Evolutionary conservation across 225 moss, liverwort and hornwort species (phyloP).

Genomic region (Bryoerythrophyllum caledonicum): DNA sequence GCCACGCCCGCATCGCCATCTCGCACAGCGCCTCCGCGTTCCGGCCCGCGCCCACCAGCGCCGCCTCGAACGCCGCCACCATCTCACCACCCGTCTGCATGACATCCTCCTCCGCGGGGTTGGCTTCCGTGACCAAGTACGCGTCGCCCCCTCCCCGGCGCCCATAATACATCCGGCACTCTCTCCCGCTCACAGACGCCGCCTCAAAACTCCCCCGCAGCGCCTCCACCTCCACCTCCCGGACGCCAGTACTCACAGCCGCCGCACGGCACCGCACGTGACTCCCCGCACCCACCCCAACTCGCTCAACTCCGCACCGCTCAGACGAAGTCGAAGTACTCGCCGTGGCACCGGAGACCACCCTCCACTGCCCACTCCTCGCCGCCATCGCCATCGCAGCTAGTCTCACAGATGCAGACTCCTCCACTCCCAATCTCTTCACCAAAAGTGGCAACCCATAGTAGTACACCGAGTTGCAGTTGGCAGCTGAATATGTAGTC

Average conservation of each 20-base stretch:
- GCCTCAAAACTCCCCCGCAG: no score
- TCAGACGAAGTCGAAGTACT: background rate
- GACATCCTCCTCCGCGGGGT: background rate
- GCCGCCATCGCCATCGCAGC: constrained; percentile 19
- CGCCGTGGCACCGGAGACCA: background rate
- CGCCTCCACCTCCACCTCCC: background rate
- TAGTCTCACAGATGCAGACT: background rate
- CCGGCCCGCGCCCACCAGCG: constrained; percentile 1
- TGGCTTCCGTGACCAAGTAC: background rate
- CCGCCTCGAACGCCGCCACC: constrained; percentile 7
- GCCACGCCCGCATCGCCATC: constrained; percentile 27
- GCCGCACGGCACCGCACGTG: no score
- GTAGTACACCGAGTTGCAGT: no score
- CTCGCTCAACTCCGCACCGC: background rate
- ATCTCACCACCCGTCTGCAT: background rate
- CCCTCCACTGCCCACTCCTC: background rate
- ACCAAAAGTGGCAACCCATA: background rate
- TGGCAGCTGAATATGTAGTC: background rate
- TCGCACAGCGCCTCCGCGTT: constrained; percentile 18
- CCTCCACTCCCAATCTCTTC: background rate
- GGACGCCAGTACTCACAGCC: no score
- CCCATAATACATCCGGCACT: constrained; percentile 9
- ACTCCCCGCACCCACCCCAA: background rate
- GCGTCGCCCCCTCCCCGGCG: constrained; percentile 28
- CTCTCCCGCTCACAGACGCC: no score